Evolutionary conservation across 306 rosid species (phyloP), one percentile per base, ranked within the genome.

Genomic region (Gleditsia sinensis): DNA sequence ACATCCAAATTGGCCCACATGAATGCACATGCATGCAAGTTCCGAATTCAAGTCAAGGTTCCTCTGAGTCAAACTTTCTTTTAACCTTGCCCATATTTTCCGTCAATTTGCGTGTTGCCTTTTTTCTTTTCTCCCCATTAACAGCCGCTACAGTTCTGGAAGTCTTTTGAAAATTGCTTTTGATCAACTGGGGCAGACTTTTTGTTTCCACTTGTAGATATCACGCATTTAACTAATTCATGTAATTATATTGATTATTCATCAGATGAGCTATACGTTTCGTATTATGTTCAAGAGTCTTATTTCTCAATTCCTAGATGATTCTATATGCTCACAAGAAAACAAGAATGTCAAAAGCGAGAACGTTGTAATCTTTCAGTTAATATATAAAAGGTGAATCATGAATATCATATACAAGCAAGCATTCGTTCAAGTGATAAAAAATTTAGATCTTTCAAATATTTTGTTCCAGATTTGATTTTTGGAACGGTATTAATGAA

Each of bases 41-140:
- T 55, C 36, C 27, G 24, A 27, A 50, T 36, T 54, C 66, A 24
- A 40, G 67, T 71, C 76, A 55, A 39, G 66, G 53, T 71, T 53
- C 10, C 68, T 20, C 43, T 19, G n/a, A 70, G 19, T 71, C 54
- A 42, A 43, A 12, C 5, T 40, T 0, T 19, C 11, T 14, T 24
- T 13, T 65, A 21, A 43, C 32, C 6, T 24, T 16, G 9, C 24
- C 54, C 9, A 42, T 46, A 7, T 36, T 43, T 23, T 3, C 14
- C 5, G 11, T 10, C 25, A 2, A 14, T 10, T 56, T n/a, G 50
- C 55, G 66, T 3, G 40, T 56, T 56, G 2, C 63, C 21, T 42
- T 21, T 14, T 56, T 28, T 3, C 23, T 14, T n/a, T 34, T 10
- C 37, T 36, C 7, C 1, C 20, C 21, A 62, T 10, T 20, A 6